Base-by-base conservation (phyloP, 169 alveolate genomes). In the Plasmodium relictum region DNA sequence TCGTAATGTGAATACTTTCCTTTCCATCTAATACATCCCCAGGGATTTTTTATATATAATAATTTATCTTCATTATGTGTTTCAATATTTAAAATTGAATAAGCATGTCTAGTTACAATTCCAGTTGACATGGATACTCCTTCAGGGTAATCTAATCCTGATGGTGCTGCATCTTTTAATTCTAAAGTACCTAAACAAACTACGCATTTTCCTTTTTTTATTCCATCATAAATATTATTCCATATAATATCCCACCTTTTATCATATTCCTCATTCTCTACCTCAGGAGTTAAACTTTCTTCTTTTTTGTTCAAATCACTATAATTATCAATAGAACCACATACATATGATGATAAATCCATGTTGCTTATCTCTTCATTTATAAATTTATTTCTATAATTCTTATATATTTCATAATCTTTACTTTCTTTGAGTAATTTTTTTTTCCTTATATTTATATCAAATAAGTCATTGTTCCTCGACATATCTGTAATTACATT, bases 21-120 rank as follows among this genome's bases (percentile, higher is more conserved):
- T 62, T 93, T 96, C 98, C 98, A 97, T 16, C 97, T 88, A 52
- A 96, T 93, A 63, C 94, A 93, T 18, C 99, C 98, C 99, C 99
- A 97, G 1, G 99, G 99, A 61, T 97, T 97, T 72, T 97, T 96
- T 18, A 97, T 94, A 59, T 95, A 95, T 70, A 97, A 44, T 63
- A 97, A 74, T 42, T 94, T 94, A 48, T 74, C 76, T 14, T 93
- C 92, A 16, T 87, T 62, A 48, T 74, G 63, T n/a, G 88, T 59
- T 56, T 96, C 97, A 44, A 94, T 86, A 62, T 94, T 89, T 52
- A 96, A 71, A 63, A 96, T 94, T 39, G 96, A 93, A 91, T 96
- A 96, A n/a, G 98, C 98, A 72, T 96, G 98, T 71, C 95, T 87
- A 10, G 97, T 94, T 10, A 96, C 98, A 48, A 96, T 93, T 2